Evolutionary conservation across 2,329 filamentous ascomycete genomes (phyloP).

Genomic region (Coniochaeta ligniaria): DNA sequence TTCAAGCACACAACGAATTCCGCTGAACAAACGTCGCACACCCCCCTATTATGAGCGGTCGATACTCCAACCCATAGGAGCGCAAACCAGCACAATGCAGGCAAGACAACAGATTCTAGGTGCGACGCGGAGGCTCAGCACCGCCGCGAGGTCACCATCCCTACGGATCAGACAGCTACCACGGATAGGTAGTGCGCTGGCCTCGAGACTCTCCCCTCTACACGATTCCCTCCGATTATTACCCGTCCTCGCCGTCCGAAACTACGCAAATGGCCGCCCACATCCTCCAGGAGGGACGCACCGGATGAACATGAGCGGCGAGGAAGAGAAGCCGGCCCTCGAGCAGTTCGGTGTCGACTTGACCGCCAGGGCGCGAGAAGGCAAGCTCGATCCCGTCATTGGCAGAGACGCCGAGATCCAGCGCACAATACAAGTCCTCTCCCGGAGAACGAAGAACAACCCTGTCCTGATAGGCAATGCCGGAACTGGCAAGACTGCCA

Average conservation of each 20-base stretch:
- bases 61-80: not conserved
- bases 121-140: slow-evolving; percentile 17
- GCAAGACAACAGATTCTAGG: slow-evolving; percentile 28
- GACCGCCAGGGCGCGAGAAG: slow-evolving; percentile 74
- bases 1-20: not conserved
- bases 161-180: slow-evolving; percentile 11
- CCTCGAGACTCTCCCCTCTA: slow-evolving; percentile 1
- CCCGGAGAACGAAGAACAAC: slow-evolving; percentile 90
- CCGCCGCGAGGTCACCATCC: not conserved
- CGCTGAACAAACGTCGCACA: not conserved
- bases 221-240: slow-evolving; percentile 18
- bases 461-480: slow-evolving; percentile 89
- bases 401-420: slow-evolving; percentile 89
- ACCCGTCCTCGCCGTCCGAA: slow-evolving; percentile 35
- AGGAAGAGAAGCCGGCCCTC: slow-evolving; percentile 73
- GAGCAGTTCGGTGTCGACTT: slow-evolving; percentile 90
- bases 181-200: slow-evolving; percentile 4
- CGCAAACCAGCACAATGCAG: slow-evolving; percentile 22
- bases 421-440: slow-evolving; percentile 88
- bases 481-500: slow-evolving; percentile 90
- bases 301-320: slow-evolving; percentile 79
- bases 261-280: slow-evolving; percentile 65
- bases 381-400: slow-evolving; percentile 93
- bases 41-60: not conserved
- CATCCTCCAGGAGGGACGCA: slow-evolving; percentile 89